phyloP scores from a whole-genome alignment of 2,329 filamentous ascomycete genomes.

The Aspergillus nomiae region DNA sequence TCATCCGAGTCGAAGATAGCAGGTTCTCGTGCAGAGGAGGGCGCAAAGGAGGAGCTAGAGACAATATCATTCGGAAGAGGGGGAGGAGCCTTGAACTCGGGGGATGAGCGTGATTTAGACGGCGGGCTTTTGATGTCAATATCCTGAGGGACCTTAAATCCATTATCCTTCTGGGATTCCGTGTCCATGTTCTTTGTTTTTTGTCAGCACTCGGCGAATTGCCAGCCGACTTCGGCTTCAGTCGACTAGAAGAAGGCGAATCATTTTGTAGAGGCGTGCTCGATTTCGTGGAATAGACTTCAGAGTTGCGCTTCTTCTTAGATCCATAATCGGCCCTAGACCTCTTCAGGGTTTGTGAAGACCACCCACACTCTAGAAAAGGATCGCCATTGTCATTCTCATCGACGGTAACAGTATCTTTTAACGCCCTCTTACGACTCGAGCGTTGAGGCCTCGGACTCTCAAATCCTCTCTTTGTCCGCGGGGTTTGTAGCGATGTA shows the following conservation, averaged over 20 bases:
- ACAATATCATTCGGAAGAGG: conserved; percentile 23
- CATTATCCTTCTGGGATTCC: conserved; percentile 7
- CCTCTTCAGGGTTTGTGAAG: conserved; percentile 18
- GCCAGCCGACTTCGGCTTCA: conserved; percentile 10
- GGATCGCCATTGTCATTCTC: conserved; percentile 10
- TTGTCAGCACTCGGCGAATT: conserved; percentile 10
- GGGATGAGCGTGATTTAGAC: conserved; percentile 9
- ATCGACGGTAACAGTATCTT: conserved; percentile 7
- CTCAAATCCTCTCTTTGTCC: conserved; percentile 6
- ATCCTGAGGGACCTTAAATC: conserved; percentile 29
- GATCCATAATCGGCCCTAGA: conserved; percentile 22
- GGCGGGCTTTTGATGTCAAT: conserved; percentile 21
- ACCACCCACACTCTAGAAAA: conserved; percentile 7
- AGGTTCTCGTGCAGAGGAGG: conserved; percentile 23
- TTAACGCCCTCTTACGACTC: conserved; percentile 17
- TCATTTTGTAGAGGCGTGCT: conserved; percentile 10
- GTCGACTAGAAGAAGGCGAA: conserved; percentile 13
- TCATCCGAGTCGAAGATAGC: conserved; percentile 27
- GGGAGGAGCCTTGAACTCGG: conserved; percentile 31
- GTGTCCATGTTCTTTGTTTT: conserved; percentile 10
- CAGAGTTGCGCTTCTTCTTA: conserved; percentile 15
- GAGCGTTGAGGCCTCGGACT: conserved; percentile 10
- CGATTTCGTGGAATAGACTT: conserved; percentile 13
- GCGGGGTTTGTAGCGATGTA: conserved; percentile 1
- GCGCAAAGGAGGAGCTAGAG: conserved; percentile 32